phyloP scores from a whole-genome alignment of 2,329 filamentous ascomycete species.

The Aspergillus aculeatinus region DNA sequence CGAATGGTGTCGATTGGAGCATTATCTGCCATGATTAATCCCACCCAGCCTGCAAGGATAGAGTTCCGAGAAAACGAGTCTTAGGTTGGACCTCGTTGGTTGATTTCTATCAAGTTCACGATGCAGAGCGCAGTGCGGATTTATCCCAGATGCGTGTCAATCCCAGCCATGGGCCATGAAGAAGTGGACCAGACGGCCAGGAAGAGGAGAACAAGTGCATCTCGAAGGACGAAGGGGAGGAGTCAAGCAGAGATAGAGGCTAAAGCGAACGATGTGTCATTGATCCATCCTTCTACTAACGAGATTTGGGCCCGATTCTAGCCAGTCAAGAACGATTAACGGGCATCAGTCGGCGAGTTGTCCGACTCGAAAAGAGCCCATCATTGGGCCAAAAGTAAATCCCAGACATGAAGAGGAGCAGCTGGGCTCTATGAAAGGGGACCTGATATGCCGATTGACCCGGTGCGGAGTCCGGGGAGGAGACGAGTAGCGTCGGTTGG shows the following conservation, averaged over 20 bases:
- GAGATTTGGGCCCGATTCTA: slow-evolving; percentile 5
- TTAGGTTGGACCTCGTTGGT: not conserved
- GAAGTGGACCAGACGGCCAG: not conserved
- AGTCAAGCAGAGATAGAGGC: not conserved
- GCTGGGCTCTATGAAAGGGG: slow-evolving; percentile 1
- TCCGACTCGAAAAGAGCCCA: slow-evolving; percentile 9
- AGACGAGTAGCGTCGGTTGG: not conserved
- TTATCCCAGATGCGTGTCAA: not conserved
- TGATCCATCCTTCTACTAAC: not conserved
- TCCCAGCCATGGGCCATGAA: not conserved
- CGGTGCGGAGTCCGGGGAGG: slow-evolving; percentile 14
- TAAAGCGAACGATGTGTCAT: slow-evolving; percentile 14
- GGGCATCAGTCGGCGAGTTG: slow-evolving; percentile 14
- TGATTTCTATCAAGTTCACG: not conserved
- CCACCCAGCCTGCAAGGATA: not conserved
- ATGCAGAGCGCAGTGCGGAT: not conserved
- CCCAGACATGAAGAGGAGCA: not conserved
- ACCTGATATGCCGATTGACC: slow-evolving; percentile 15
- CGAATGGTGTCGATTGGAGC: slow-evolving; percentile 31
- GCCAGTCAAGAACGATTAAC: slow-evolving; percentile 10
- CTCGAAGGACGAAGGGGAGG: not conserved
- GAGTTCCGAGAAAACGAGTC: not conserved
- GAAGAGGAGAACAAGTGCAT: not conserved
- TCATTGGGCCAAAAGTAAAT: slow-evolving; percentile 11
- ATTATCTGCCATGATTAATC: slow-evolving; percentile 32